Evolutionary conservation across 2,329 filamentous ascomycete species (phyloP).

Genomic region (Fusarium robinianum): DNA sequence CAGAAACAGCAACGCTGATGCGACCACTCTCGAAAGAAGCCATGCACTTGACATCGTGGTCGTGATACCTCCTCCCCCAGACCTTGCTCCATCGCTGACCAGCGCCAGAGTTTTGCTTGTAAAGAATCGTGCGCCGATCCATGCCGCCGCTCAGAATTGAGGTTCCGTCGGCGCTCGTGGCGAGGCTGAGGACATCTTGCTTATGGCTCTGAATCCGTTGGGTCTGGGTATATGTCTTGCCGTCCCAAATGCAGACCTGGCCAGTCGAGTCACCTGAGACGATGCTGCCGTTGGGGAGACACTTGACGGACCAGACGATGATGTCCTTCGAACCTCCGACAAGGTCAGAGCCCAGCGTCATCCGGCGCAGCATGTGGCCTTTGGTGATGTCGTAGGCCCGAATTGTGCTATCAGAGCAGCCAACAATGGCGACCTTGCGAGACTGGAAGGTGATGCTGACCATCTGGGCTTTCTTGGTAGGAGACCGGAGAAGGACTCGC

Average conservation of each 20-base stretch:
- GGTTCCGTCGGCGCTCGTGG: slow-evolving; percentile 77
- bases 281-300: slow-evolving; percentile 83
- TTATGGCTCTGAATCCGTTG: slow-evolving; percentile 87
- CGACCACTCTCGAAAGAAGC: slow-evolving; percentile 83
- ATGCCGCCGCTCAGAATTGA: slow-evolving; percentile 89
- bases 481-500: slow-evolving; percentile 73
- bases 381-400: slow-evolving; percentile 85
- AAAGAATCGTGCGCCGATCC: slow-evolving; percentile 84
- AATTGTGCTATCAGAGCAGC: slow-evolving; percentile 96
- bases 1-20: slow-evolving; percentile 87
- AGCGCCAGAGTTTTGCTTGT: slow-evolving; percentile 67
- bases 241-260: slow-evolving; percentile 91
- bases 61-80: slow-evolving; percentile 84
- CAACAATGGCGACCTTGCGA: slow-evolving; percentile 79
- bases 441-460: slow-evolving; percentile 91
- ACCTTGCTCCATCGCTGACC: slow-evolving; percentile 79
- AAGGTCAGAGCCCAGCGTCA: slow-evolving; percentile 83
- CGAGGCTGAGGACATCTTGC: slow-evolving; percentile 88
- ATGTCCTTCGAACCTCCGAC: slow-evolving; percentile 79
- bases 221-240: slow-evolving; percentile 84
- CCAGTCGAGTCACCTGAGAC: slow-evolving; percentile 95
- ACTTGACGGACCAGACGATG: slow-evolving; percentile 92
- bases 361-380: slow-evolving; percentile 74
- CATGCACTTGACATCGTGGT: slow-evolving; percentile 94
- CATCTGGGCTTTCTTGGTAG: slow-evolving; percentile 84